These are phyloP conservation scores for Chiua virens DNA, from an alignment of 768 basidiomycete species.

Conservation along the genomic window DNA sequence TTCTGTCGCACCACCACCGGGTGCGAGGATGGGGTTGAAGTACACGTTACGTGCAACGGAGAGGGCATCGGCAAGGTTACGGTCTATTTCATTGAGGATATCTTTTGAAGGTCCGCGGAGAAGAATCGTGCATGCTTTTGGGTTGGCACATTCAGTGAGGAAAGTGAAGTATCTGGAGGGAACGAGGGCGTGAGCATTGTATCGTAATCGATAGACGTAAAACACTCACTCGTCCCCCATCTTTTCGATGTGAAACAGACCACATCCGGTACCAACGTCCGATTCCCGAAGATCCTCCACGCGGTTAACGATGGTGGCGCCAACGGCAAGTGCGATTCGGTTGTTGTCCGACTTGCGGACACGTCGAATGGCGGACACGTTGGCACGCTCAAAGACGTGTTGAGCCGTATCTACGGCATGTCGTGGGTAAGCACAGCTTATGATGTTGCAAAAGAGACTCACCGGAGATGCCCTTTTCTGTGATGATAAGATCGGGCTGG, in stretches of 20 bases:
- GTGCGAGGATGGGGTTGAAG: conserved; percentile 92
- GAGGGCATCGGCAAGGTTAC: conserved; percentile 98
- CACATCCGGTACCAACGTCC: conserved; percentile 92
- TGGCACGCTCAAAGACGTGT: conserved; percentile 81
- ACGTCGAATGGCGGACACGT: conserved; percentile 92
- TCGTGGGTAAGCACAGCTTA: neutral
- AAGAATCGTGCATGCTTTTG: conserved; percentile 97
- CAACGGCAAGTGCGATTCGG: conserved; percentile 92
- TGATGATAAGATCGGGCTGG: conserved; percentile 92
- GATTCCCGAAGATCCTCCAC: conserved; percentile 90
- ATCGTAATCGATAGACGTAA: neutral
- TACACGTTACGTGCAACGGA: conserved; percentile 95
- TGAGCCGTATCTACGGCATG: conserved; percentile 78
- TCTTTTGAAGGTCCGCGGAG: conserved; percentile 98
- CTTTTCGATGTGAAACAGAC: conserved; percentile 96
- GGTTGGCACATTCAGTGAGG: conserved; percentile 84
- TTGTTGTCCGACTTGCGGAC: conserved; percentile 99
- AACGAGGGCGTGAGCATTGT: neutral
- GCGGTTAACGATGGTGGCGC: conserved; percentile 96
- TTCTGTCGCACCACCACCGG: conserved; percentile 96
- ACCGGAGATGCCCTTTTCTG: conserved; percentile 98
- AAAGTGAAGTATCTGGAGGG: conserved; percentile 89
- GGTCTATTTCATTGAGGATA: conserved; percentile 96
- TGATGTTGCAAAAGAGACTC: conserved; percentile 21
- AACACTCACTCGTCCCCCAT: conserved; percentile 83